Evolutionary conservation across 176 grass and related monocot species (phyloP), one percentile per base, ranked within the genome.

Genomic region (Pharus latifolius): DNA sequence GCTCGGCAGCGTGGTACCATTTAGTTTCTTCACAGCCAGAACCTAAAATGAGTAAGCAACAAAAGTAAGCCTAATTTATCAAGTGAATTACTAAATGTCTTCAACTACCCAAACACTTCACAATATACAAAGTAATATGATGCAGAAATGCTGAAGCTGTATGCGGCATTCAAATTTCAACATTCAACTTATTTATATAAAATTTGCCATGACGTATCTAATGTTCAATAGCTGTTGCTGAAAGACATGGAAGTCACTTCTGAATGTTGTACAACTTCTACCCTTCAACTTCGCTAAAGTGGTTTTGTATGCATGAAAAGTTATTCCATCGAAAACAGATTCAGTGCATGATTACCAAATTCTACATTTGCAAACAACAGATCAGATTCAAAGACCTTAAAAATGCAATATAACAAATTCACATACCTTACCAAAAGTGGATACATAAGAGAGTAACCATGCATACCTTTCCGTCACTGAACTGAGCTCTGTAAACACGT

Each of bases 1-100:
- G 37, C 56, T 83, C 26, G 89, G 84, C 50, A 97, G 55, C 18
- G 30, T 60, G 18, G 76, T 70, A 44, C 55, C 82, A 54, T 78
- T 90, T 60, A 92, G 69, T 82, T 97, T 97, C 86, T 97, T 97
- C 69, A 97, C 86, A 52, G 93, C 86, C 75, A 87, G 57, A 82
- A 87, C 74, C 93, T 97, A 37, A 65, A 40, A 34, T 51, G 26
- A 57, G 40, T 15, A 34, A 69, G 46, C 10, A 63, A 47, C 14
- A 70, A 29, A 43, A 54, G 25, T 60, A 78, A 66, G 50, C 1
- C 15, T 23, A 15, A 29, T 49, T n/a, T 29, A 78, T 44, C 32
- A 60, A 64, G 9, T 49, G 14, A 74, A 34, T 7, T 12, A 42
- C 3, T 15, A 10, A 59, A 49, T 60, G 32, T n/a, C 48, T 27